Percentiles rank a stretch among this genome's conserved stretches.
Conservation (phyloP, 257 asterid genomes). For the Datura wrightii region DNA sequence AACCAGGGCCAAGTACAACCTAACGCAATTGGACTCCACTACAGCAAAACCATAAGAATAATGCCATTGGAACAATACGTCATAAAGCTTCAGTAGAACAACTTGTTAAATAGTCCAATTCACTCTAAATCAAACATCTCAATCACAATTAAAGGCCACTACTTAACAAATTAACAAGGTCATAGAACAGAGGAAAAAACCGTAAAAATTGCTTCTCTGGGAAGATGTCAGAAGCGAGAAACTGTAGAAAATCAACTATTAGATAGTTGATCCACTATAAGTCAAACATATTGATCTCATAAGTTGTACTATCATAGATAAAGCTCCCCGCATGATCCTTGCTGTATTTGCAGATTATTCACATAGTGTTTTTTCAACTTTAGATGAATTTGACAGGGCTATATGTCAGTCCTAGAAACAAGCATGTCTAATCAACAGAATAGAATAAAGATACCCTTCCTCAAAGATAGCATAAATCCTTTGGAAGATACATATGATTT, state of each 20-base stretch:
- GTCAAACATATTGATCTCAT: conserved; percentile 8
- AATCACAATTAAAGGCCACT: not conserved
- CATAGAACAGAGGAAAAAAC: not conserved
- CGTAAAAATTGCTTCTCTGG: not conserved
- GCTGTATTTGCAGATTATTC: not conserved
- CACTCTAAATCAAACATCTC: conserved; percentile 18
- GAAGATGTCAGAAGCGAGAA: not conserved
- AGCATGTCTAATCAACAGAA: conserved; percentile 22
- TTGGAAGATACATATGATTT: not conserved
- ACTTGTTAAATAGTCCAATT: conserved; percentile 14
- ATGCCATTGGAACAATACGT: not conserved
- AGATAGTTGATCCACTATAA: conserved; percentile 18
- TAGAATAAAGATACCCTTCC: conserved; percentile 13
- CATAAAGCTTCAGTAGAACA: conserved; percentile 7
- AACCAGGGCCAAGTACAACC: not conserved
- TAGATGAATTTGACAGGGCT: not conserved
- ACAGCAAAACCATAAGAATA: conserved; percentile 14
- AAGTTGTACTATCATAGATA: conserved; percentile 15
- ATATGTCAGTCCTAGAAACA: conserved; percentile 4
- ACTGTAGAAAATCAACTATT: not conserved
- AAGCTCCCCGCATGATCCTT: conserved; percentile 9
- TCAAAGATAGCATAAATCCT: not conserved
- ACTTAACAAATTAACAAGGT: conserved; percentile 12
- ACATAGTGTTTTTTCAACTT: not conserved
- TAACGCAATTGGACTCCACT: conserved; percentile 11